Base-by-base conservation (phyloP, 2,329 filamentous ascomycete genomes). In the Allantophomopsis cytisporea region DNA sequence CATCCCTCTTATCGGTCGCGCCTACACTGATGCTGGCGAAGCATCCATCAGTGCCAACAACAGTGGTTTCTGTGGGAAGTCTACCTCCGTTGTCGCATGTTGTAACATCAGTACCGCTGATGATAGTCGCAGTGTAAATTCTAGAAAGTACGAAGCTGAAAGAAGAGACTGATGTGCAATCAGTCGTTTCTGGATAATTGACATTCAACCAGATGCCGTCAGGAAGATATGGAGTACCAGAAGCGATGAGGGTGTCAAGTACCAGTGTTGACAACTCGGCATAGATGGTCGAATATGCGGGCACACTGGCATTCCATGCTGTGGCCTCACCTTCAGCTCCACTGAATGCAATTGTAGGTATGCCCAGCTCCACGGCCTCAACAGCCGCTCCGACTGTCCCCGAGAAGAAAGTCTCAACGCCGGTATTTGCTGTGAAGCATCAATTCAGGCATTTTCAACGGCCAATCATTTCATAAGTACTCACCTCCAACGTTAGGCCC, bases 261-360 rank as follows among this genome's bases (percentile, higher is more conserved):
- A 84, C 51, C 18, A 68, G 71, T 11, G 68, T 60, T 1, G 78
- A 70, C 4, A 83, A 64, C 38, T 78, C 65, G 3, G 73, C 76
- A 48, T 84, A 84, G n/a, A 83, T 56, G 11, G 59, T 54, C 55
- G 69, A 72, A 45, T 72, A 68, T 8, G 57, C 43, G 2, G 76
- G 72, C 0, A 53, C 54, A 1, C 63, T 58, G 2, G 54, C 56
- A 47, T 77, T 64, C 65, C 69, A 83, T 0, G 69, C 63, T 1
- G 69, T 67, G 20, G 59, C 64, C 12, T 63, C 62, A 5, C 61
- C 61, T 0, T 66, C 66, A 2, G 57, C 55, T 5, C 77, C 79
- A 0, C 71, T 76, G 59, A 84, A 83, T 13, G 78, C 80, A 41
- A 85, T 68, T n/a, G 71, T 71, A 0, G 80, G 80, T 41, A 83